Conservation (phyloP, 2,329 filamentous ascomycete genomes). For the Curvularia lunata region DNA sequence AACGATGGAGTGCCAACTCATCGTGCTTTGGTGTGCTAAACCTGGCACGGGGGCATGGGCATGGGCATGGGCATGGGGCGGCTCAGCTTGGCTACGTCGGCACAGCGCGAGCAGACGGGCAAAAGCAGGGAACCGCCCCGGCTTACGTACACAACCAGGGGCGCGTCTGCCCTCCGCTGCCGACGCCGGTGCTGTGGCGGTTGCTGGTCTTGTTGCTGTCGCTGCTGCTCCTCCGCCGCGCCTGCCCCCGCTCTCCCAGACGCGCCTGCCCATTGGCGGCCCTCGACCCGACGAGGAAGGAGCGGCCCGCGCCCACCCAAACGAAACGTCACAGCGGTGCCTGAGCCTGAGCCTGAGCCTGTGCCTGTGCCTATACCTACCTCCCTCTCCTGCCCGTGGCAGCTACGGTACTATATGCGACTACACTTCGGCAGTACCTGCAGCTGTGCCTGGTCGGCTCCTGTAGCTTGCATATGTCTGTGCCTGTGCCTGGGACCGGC, state of each 20-base stretch:
- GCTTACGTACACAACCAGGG: neutral
- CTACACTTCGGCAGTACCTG: neutral
- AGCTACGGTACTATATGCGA: neutral
- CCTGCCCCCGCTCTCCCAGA: slow-evolving; percentile 9
- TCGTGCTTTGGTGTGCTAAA: slow-evolving; percentile 24
- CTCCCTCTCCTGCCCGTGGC: neutral
- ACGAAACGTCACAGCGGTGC: slow-evolving; percentile 10
- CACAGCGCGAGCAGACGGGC: slow-evolving; percentile 10
- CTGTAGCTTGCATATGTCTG: slow-evolving; percentile 19
- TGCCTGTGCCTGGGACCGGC: neutral
- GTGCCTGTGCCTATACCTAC: neutral
- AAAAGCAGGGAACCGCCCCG: slow-evolving; percentile 13
- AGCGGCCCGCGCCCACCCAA: slow-evolving; percentile 17
- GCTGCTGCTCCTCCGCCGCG: slow-evolving; percentile 14
- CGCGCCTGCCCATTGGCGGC: slow-evolving; percentile 22
- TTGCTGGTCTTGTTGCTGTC: neutral
- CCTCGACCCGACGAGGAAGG: slow-evolving; percentile 12
- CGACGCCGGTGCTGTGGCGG: neutral
- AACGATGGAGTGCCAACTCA: slow-evolving; percentile 20
- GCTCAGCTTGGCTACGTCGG: slow-evolving; percentile 11
- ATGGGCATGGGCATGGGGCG: neutral
- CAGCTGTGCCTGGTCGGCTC: slow-evolving; percentile 12
- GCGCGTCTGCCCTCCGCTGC: neutral
- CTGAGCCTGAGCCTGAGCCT: too few species aligned
- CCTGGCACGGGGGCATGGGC: slow-evolving; percentile 13